Base-by-base conservation (phyloP, 2,329 filamentous ascomycete species). In the Sphaerulina populicola region DNA sequence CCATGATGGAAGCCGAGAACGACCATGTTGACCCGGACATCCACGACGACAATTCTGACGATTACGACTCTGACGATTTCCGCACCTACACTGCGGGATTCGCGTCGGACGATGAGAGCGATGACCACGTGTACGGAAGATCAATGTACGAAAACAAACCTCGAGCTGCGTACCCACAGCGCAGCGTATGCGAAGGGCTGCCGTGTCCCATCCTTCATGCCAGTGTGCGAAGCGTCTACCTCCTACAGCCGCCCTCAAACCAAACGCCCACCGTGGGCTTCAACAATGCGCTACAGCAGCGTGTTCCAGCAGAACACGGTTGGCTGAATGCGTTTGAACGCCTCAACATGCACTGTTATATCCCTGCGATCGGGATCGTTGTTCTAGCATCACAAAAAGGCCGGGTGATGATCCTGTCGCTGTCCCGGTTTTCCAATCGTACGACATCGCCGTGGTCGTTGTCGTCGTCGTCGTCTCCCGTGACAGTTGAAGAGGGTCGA, bases 331-430 rank as follows among this genome's bases (percentile, higher is more conserved):
- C 63, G 23, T 67, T 69, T 38, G 73, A 81, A 57, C 76, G 80
- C 6, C 68, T 87, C 18, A 82, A 77, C 67, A 80, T 86, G 74
- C 68, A 80, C 35, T 69, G 76, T 0, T 75, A 82, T 45, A 79
- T 90, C 1, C 83, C 83, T 0, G 81, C 86, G 59, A 71, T 93
- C 1, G 82, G 76, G n/a, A 71, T 89, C 11, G 77, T 89, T 7
- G 72, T 87, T 2, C 70, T 83, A 1, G 86, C 77, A 0, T 83
- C 81, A 9, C 76, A 81, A n/a, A 77, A 76, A 43, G 86, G 86
- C 0, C 75, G 80, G 7, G 84, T 81, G 0, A 74, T 77, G 1
- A 69, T 91, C 2, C 64, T 85, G 47, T 76, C 75, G 1, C 66
- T 88, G 23, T 86, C 83, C 5, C 62, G 65, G 39, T 35, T 62